A percentile compares a stretch with the other conserved stretches of the same genome.
These are phyloP conservation scores for Triangularia verruculosa DNA, from an alignment of 2,329 filamentous ascomycete species.

Conservation along the genomic window DNA sequence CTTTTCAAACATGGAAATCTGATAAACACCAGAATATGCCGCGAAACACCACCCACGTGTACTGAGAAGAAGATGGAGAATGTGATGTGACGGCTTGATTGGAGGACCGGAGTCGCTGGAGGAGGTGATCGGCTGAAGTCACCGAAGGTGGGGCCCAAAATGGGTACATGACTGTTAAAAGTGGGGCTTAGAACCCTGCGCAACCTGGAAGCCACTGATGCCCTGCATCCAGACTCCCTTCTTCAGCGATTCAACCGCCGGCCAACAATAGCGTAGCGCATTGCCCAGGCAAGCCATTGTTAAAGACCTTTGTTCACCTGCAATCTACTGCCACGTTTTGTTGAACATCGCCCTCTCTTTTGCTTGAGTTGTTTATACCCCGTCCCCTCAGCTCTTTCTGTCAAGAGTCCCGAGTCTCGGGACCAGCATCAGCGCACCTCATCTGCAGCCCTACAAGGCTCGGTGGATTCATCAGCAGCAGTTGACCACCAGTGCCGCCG, in stretches of 20 bases:
- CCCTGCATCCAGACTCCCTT: background rate
- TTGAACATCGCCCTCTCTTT: background rate
- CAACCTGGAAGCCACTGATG: background rate
- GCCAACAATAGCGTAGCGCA: conserved; percentile 6
- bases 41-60: background rate
- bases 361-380: background rate
- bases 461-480: background rate
- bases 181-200: background rate
- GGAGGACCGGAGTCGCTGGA: background rate
- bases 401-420: background rate
- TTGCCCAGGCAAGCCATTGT: conserved; percentile 11
- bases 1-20: background rate
- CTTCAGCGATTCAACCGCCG: conserved; percentile 9
- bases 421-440: background rate
- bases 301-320: background rate
- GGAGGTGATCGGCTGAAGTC: background rate
- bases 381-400: background rate
- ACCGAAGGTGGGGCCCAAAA: background rate
- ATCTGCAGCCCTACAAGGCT: conserved; percentile 1
- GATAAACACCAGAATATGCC: background rate
- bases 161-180: background rate
- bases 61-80: background rate
- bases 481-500: background rate
- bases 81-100: background rate
- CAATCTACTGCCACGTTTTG: background rate